Evolutionary conservation across 345 rosid genomes (phyloP), one percentile per base, ranked within the genome.

Genomic region (Chamaenerion angustifolium): DNA sequence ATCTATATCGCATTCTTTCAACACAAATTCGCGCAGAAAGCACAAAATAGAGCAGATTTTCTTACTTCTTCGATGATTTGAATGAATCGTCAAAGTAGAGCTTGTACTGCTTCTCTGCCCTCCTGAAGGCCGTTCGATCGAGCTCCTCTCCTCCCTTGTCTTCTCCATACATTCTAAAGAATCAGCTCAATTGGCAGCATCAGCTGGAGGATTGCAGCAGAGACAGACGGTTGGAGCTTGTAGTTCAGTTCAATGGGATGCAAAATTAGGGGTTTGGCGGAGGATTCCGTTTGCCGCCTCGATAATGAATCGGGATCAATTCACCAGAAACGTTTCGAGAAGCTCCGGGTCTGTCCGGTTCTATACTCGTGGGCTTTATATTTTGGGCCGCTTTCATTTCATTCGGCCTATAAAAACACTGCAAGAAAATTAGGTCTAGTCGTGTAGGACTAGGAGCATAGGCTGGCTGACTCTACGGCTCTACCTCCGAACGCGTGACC

Each of bases 61-160:
- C 23, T 18, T 76, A 86, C 95, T 73, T 86, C 67, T 72, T 68
- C 16, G 85, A 66, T 59, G 76, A 77, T 60, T 81, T 83, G 5
- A 67, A 70, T 41, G 72, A 52, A 11, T 76, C 85, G 61, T 80
- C 87, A 62, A 81, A 80, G 61, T 80, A 86, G 14, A 90, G 77
- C 62, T 83, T 90, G 85, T 81, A 90, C 64, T 79, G 64, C 88
- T 86, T 90, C 82, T 86, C 95, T n/a, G 94, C 80, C 67, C 60
- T 68, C 65, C 92, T 72, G 65, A 86, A 90, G 49, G 83, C 93
- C 31, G 94, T 81, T 55, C 75, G 73, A 42, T 79, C 82, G 9
- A 64, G 65, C 17, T 78, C 87, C 27, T 73, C 90, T n/a, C 71
- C 43, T 43, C 53, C 52, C n/a, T 59, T 64, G 40, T 78, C 72